Conservation (phyloP, 768 basidiomycete genomes). For the Suillus occidentalis region DNA sequence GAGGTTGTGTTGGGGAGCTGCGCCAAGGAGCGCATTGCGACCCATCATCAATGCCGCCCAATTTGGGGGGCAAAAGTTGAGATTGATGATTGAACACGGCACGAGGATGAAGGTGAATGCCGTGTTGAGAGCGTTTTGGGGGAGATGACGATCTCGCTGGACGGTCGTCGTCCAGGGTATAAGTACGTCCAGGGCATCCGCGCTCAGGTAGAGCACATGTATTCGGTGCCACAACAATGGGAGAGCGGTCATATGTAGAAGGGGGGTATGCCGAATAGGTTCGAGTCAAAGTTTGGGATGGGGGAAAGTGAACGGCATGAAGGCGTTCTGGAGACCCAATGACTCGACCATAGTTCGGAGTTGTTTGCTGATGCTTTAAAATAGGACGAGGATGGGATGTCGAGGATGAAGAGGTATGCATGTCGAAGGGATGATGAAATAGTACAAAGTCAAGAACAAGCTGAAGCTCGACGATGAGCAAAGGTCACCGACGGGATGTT, state of each 20-base stretch:
- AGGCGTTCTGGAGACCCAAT: slow-evolving; percentile 25
- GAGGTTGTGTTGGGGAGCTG: slow-evolving; percentile 34
- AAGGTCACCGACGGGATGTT: slow-evolving; percentile 10
- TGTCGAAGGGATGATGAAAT: slow-evolving; percentile 1
- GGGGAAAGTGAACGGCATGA: slow-evolving; percentile 52
- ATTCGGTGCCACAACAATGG: slow-evolving; percentile 73
- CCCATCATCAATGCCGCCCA: slow-evolving; percentile 12
- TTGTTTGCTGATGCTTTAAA: slow-evolving; percentile 47
- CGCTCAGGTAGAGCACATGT: slow-evolving; percentile 76
- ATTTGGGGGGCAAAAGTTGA: slow-evolving; percentile 3
- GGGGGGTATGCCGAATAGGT: slow-evolving; percentile 44
- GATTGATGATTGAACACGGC: slow-evolving; percentile 26
- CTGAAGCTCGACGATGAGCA: slow-evolving; percentile 8
- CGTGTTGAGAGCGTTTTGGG: slow-evolving; percentile 23
- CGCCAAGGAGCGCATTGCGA: slow-evolving; percentile 15
- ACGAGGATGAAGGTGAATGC: slow-evolving; percentile 49
- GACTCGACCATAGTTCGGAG: slow-evolving; percentile 19
- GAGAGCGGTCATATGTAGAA: slow-evolving; percentile 71
- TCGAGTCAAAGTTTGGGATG: slow-evolving; percentile 35
- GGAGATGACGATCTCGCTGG: slow-evolving; percentile 14
- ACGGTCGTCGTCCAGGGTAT: slow-evolving; percentile 45
- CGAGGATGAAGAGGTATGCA: slow-evolving; percentile 12
- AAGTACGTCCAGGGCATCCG: slow-evolving; percentile 73
- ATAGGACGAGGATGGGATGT: slow-evolving; percentile 47
- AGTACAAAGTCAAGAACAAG: neutral